Conservation (phyloP, 768 basidiomycete species). For the Fistulinella prunicolor region DNA sequence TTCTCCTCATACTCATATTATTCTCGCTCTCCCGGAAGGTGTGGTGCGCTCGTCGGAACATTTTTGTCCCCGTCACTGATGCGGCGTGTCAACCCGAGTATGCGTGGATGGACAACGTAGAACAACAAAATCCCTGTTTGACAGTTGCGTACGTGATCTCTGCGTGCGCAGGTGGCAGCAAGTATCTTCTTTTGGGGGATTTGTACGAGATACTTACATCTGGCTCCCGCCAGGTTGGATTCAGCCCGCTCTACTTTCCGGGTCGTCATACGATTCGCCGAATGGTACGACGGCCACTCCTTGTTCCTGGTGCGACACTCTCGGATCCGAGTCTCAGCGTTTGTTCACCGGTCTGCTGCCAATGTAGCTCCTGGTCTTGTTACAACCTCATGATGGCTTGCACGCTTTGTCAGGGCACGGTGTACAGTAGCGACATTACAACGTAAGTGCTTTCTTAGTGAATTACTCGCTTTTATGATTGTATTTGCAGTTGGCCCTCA, state of each 20-base stretch:
- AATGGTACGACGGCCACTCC: slow-evolving; percentile 21
- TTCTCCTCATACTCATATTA: background rate
- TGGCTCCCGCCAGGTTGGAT: slow-evolving; percentile 16
- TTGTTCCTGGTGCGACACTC: slow-evolving; percentile 28
- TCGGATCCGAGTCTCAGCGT: background rate
- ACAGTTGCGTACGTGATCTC: slow-evolving; percentile 31
- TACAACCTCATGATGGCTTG: slow-evolving; percentile 57
- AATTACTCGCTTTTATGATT: background rate
- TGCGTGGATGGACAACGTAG: slow-evolving; percentile 26
- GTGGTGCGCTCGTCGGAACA: slow-evolving; percentile 2
- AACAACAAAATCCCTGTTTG: slow-evolving; percentile 20
- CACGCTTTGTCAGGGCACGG: slow-evolving; percentile 44
- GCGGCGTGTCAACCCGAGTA: slow-evolving; percentile 18
- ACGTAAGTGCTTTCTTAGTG: slow-evolving; percentile 27
- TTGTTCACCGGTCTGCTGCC: background rate
- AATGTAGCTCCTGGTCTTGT: slow-evolving; percentile 50
- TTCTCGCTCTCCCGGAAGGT: slow-evolving; percentile 2
- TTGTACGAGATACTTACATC: background rate
- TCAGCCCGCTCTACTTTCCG: slow-evolving; percentile 23
- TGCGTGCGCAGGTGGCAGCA: slow-evolving; percentile 26
- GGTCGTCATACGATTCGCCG: slow-evolving; percentile 21
- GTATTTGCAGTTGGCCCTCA: slow-evolving; percentile 20
- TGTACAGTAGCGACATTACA: slow-evolving; percentile 13
- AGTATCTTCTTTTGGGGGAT: slow-evolving; percentile 2
- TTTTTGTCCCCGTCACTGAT: slow-evolving; percentile 8